Evolutionary conservation across 1,139 yeast genomes (phyloP).

Genomic region (Geotrichum phurueaensis): DNA sequence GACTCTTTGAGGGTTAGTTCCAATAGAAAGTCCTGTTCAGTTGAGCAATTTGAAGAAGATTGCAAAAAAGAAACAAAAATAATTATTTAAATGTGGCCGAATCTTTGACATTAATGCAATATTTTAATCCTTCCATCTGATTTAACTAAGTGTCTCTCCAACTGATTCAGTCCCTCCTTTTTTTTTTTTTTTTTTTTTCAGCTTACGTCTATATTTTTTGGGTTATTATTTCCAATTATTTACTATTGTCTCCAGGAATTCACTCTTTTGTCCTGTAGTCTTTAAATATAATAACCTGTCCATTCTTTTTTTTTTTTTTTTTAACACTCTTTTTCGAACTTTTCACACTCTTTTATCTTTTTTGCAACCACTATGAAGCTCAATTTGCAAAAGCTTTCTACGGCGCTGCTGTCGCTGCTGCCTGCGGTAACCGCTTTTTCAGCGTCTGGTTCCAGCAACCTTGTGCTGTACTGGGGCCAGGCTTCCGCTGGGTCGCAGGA

Average conservation of each 20-base stretch:
- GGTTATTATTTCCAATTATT: not conserved
- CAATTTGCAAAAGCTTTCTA: not conserved
- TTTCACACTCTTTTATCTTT: not conserved
- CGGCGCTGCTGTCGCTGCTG: not conserved
- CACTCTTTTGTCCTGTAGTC: not conserved
- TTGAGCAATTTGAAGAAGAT: not conserved
- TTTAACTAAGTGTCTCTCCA: not conserved
- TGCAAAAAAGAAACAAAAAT: not conserved
- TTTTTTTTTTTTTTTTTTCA: not conserved
- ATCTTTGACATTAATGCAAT: not conserved
- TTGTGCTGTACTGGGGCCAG: constrained; percentile 91
- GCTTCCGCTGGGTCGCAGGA: constrained; percentile 61
- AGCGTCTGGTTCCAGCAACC: constrained; percentile 14
- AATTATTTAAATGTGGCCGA: not conserved
- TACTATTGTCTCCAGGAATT: not conserved
- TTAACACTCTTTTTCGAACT: not conserved
- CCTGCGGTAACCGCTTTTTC: constrained; percentile 6
- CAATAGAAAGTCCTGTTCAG: not conserved
- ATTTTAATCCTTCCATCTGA: not conserved
- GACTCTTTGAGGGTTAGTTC: not conserved
- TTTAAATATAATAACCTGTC: not conserved
- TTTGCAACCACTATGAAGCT: not conserved
- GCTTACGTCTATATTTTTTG: too few species aligned
- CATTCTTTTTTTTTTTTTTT: not conserved
- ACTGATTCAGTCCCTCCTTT: not conserved